Conservation (phyloP, 345 rosid species). For the Isatis tinctoria region DNA sequence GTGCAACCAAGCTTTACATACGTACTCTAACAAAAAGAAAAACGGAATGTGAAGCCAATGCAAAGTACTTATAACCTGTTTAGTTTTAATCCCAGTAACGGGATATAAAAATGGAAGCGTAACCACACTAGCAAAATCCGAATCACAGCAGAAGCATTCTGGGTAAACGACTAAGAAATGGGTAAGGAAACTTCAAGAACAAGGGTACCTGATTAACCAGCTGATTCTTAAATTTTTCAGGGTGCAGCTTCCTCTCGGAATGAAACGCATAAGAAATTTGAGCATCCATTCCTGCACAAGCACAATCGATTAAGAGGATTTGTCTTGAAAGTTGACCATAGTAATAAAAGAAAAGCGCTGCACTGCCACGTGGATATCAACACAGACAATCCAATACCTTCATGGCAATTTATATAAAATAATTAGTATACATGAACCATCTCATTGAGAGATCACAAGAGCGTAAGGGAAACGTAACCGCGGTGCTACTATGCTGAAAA, state of each 20-base stretch:
- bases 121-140: not conserved
- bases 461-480: not conserved
- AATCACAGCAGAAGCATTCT: not conserved
- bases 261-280: conserved; percentile 89
- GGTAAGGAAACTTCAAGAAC: not conserved
- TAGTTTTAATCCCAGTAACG: not conserved
- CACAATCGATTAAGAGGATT: not conserved
- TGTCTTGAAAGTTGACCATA: not conserved
- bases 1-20: conserved; percentile 89
- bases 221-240: conserved; percentile 88
- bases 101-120: not conserved
- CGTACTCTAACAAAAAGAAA: conserved; percentile 47
- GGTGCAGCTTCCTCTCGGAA: conserved; percentile 75
- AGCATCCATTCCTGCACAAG: conserved; percentile 86
- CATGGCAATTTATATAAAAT: not conserved
- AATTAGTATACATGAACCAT: not conserved
- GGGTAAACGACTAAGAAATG: not conserved
- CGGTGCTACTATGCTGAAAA: not conserved
- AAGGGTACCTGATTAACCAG: conserved; percentile 81
- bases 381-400: not conserved
- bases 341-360: not conserved
- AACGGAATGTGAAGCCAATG: conserved; percentile 10
- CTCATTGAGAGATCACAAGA: not conserved
- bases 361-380: not conserved
- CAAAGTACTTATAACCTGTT: not conserved